These are phyloP conservation scores for Ceratocystis cubensis DNA, from an alignment of 2,329 filamentous ascomycete species.

Conservation along the genomic window DNA sequence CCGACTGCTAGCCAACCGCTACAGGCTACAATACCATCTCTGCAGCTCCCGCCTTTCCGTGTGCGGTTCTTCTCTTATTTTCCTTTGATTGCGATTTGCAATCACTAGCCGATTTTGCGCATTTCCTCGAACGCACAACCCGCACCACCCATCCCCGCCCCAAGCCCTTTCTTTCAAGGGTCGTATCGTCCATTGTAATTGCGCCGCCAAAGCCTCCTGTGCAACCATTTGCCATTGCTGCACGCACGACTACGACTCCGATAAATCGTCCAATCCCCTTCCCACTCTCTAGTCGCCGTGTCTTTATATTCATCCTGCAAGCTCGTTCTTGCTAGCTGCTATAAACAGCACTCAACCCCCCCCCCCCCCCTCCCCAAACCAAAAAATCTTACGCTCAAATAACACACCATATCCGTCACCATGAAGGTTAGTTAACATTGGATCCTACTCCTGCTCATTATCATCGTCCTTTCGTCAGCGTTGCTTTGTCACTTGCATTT, in stretches of 20 bases:
- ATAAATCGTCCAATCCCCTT: not conserved
- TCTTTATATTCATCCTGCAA: not conserved
- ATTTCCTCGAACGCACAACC: not conserved
- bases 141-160: not conserved
- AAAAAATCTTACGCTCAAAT: not conserved
- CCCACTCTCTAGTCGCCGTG: not conserved
- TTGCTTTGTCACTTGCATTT: not conserved
- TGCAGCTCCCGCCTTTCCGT: not conserved
- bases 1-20: not conserved
- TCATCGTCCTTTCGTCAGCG: not conserved
- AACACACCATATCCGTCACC: not conserved
- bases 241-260: not conserved
- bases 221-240: not conserved
- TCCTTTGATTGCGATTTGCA: not conserved
- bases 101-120: not conserved
- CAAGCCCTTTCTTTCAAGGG: not conserved
- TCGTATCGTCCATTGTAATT: not conserved
- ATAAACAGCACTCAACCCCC: not conserved
- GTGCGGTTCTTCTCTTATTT: not conserved
- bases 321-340: not conserved
- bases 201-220: not conserved
- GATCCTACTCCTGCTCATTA: not conserved
- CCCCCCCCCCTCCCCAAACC: not conserved
- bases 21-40: not conserved
- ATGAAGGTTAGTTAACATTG: not conserved